These are phyloP conservation scores for Quercus lobata DNA, from an alignment of 331 rosid species.

Conservation along the genomic window DNA sequence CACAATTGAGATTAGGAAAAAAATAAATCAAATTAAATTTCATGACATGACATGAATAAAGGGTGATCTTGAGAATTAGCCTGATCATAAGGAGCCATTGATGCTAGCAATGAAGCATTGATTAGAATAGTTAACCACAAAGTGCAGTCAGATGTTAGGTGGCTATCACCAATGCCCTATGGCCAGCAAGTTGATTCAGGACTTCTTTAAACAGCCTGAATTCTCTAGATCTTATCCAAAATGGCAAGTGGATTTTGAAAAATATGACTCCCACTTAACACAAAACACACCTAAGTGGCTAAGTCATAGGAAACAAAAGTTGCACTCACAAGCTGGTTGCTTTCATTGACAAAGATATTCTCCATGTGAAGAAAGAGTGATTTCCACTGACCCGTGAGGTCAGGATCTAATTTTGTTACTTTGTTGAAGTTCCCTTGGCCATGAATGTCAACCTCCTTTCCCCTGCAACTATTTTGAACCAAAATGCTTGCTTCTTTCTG, in stretches of 20 bases:
- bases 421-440: constrained; percentile 30
- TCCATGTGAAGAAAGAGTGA: constrained; percentile 77
- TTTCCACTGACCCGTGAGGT: constrained; percentile 78
- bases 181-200: neutral
- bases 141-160: neutral
- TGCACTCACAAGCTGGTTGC: constrained; percentile 71
- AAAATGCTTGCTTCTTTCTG: constrained; percentile 64
- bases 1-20: neutral
- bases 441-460: constrained; percentile 31
- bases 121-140: neutral
- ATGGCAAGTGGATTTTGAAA: neutral
- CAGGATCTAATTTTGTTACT: constrained; percentile 43
- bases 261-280: neutral
- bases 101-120: neutral
- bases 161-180: neutral
- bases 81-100: neutral
- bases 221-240: neutral
- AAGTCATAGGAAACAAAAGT: neutral
- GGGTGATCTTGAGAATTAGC: neutral
- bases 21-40: neutral
- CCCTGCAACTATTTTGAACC: constrained; percentile 54
- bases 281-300: constrained; percentile 1
- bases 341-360: constrained; percentile 50
- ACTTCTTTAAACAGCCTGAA: neutral
- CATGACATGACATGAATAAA: neutral